Conservation (phyloP, 2,329 filamentous ascomycete genomes). For the Penicillium concentricum region DNA sequence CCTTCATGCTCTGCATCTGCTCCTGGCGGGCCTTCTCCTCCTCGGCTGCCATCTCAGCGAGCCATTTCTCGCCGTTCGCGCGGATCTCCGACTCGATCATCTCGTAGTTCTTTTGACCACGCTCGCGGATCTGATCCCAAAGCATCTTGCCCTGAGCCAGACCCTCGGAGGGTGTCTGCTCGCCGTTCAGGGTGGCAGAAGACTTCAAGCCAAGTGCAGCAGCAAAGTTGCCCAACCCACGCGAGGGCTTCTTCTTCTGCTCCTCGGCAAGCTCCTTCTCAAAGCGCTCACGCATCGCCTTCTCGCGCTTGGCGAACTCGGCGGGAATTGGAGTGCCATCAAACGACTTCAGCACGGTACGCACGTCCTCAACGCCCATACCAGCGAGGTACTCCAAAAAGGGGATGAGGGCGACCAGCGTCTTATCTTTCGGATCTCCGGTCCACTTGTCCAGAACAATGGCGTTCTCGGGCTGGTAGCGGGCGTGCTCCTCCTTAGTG, state of each 20-base stretch:
- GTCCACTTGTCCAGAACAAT: constrained; percentile 89
- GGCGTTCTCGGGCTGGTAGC: constrained; percentile 92
- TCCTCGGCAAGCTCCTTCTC: constrained; percentile 72
- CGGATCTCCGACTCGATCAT: constrained; percentile 85
- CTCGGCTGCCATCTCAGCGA: constrained; percentile 86
- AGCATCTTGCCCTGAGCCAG: constrained; percentile 94
- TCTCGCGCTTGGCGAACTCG: constrained; percentile 87
- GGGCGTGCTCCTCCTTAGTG: constrained; percentile 76
- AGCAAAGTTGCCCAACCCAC: constrained; percentile 66
- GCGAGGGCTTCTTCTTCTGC: constrained; percentile 59
- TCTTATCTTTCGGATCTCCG: constrained; percentile 77
- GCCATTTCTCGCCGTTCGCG: constrained; percentile 91
- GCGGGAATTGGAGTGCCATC: constrained; percentile 83
- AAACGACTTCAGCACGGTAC: constrained; percentile 81
- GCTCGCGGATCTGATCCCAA: constrained; percentile 88
- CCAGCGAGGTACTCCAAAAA: constrained; percentile 97
- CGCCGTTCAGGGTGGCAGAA: constrained; percentile 61
- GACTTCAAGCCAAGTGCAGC: constrained; percentile 76
- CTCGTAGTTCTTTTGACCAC: constrained; percentile 87
- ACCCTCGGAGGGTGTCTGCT: constrained; percentile 70
- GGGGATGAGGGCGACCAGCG: constrained; percentile 84
- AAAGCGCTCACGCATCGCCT: constrained; percentile 80
- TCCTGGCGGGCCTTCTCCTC: constrained; percentile 89
- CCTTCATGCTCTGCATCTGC: constrained; percentile 89
- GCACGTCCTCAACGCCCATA: constrained; percentile 86